phyloP scores from a whole-genome alignment of 2,329 filamentous ascomycete genomes.

The Aspergillus sojae region DNA sequence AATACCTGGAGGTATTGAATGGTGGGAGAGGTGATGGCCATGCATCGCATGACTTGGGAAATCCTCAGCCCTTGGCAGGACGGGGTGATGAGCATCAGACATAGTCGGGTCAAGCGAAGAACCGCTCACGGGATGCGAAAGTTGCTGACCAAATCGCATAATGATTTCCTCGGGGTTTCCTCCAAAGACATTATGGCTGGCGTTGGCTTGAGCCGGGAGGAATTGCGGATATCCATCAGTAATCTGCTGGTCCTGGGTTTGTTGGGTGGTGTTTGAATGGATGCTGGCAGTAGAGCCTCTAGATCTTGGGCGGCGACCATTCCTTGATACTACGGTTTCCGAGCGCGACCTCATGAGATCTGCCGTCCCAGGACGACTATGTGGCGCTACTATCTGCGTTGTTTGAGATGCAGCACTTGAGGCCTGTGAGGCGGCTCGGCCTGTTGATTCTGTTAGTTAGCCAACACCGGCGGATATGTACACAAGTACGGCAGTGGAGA shows the following conservation, averaged over 20 bases:
- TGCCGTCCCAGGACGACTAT: slow-evolving; percentile 44
- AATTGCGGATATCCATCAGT: slow-evolving; percentile 44
- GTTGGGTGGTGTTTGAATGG: slow-evolving; percentile 50
- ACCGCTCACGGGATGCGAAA: slow-evolving; percentile 41
- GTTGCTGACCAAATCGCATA: slow-evolving; percentile 48
- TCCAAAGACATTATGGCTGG: slow-evolving; percentile 40
- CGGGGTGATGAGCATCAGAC: slow-evolving; percentile 39
- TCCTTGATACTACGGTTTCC: slow-evolving; percentile 43
- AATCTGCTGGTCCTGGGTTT: slow-evolving; percentile 46
- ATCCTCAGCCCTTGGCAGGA: slow-evolving; percentile 41
- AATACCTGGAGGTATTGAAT: slow-evolving; percentile 40
- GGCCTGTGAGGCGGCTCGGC: slow-evolving; percentile 39
- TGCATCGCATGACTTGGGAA: slow-evolving; percentile 40
- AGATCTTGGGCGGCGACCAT: slow-evolving; percentile 46
- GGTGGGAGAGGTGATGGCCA: slow-evolving; percentile 37
- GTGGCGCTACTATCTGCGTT: slow-evolving; percentile 39
- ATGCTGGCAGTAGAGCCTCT: slow-evolving; percentile 52
- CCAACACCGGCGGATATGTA: slow-evolving; percentile 6
- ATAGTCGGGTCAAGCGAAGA: slow-evolving; percentile 41
- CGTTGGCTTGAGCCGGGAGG: slow-evolving; percentile 36
- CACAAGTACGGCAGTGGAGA: background rate
- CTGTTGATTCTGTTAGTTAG: slow-evolving; percentile 26
- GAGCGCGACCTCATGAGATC: slow-evolving; percentile 46
- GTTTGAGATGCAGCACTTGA: slow-evolving; percentile 42
- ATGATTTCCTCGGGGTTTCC: slow-evolving; percentile 49